Conservation (phyloP, 2,329 filamentous ascomycete species). For the Alternaria novae-zelandiae region DNA sequence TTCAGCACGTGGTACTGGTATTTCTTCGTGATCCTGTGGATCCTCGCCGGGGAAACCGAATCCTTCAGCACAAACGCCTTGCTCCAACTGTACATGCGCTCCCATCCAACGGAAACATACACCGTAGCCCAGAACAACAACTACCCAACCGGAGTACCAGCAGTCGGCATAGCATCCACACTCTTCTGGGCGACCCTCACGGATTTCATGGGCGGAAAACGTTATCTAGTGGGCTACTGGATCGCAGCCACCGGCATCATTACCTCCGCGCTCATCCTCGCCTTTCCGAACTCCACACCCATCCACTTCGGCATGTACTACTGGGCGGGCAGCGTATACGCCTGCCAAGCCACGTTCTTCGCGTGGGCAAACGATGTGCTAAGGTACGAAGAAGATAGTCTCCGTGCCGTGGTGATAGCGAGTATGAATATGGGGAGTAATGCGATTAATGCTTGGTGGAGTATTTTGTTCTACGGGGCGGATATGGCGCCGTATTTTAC, state of each 20-base stretch:
- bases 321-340: slow-evolving; percentile 73
- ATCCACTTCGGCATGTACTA: slow-evolving; percentile 71
- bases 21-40: slow-evolving; percentile 71
- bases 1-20: slow-evolving; percentile 69
- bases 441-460: slow-evolving; percentile 76
- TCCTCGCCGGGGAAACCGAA: slow-evolving; percentile 74
- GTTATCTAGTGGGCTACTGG: slow-evolving; percentile 65
- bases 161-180: slow-evolving; percentile 62
- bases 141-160: slow-evolving; percentile 61
- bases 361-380: slow-evolving; percentile 77
- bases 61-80: slow-evolving; percentile 72
- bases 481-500: slow-evolving; percentile 70
- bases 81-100: slow-evolving; percentile 58
- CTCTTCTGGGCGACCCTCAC: slow-evolving; percentile 74
- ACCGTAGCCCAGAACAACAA: slow-evolving; percentile 60
- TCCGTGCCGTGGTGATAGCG: slow-evolving; percentile 71
- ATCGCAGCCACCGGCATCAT: slow-evolving; percentile 69
- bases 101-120: slow-evolving; percentile 54
- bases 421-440: slow-evolving; percentile 69
- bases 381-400: slow-evolving; percentile 67
- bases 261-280: slow-evolving; percentile 68
- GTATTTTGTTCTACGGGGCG: slow-evolving; percentile 72
- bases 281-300: slow-evolving; percentile 57
- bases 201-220: slow-evolving; percentile 67
- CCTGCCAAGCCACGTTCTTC: slow-evolving; percentile 76